These are phyloP conservation scores for Echinosophora koreensis DNA, from an alignment of 306 rosid species.

Conservation along the genomic window DNA sequence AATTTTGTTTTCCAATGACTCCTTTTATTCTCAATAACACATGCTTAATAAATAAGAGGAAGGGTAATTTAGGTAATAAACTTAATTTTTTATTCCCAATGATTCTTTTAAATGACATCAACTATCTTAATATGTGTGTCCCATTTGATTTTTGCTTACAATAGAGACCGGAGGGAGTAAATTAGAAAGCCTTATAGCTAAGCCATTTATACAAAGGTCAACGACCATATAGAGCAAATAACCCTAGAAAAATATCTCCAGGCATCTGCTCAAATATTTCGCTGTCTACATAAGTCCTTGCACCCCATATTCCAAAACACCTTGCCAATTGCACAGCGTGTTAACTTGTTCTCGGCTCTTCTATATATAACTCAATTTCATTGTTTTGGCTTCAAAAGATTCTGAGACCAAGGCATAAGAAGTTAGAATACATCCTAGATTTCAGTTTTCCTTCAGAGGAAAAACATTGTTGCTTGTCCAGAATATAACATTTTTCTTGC, in stretches of 20 bases:
- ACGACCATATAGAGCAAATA: neutral
- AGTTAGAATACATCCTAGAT: conserved; percentile 32
- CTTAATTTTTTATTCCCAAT: too few species aligned
- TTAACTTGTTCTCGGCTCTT: conserved; percentile 2
- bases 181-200: too few species aligned
- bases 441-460: conserved; percentile 11
- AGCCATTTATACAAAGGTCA: too few species aligned
- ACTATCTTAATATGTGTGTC: too few species aligned
- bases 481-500: conserved; percentile 17
- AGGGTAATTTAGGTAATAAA: too few species aligned
- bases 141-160: too few species aligned
- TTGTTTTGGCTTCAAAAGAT: conserved; percentile 25
- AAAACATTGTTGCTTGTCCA: neutral
- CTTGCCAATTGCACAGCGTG: conserved; percentile 1
- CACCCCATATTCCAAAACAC: neutral
- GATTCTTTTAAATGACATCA: too few species aligned
- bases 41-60: too few species aligned
- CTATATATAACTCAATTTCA: conserved; percentile 26
- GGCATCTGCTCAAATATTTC: conserved; percentile 2
- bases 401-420: conserved; percentile 24
- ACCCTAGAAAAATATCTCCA: neutral
- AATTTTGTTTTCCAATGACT: too few species aligned
- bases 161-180: too few species aligned
- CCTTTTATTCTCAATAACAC: too few species aligned
- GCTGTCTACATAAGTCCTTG: neutral